Percentiles rank a stretch among this genome's conserved stretches.
These are phyloP conservation scores for Clavispora carvajalis DNA, from an alignment of 805 yeast species.

Conservation along the genomic window DNA sequence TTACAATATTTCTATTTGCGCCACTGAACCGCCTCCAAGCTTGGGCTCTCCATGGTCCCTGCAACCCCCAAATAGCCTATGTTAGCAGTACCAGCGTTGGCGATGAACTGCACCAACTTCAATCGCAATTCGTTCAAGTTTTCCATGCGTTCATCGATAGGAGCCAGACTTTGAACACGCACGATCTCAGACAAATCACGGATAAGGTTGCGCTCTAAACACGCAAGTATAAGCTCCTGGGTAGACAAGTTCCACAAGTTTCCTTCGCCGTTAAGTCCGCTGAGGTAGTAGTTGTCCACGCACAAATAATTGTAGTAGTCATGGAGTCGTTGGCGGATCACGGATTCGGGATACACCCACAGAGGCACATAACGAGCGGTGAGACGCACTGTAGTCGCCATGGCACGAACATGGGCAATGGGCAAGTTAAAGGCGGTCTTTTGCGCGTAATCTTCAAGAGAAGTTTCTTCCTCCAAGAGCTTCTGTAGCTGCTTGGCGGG, in stretches of 20 bases:
- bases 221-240: conserved; percentile 48
- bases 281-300: conserved; percentile 48
- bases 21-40: background rate
- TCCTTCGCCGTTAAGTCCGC: conserved; percentile 32
- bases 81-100: conserved; percentile 37
- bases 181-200: conserved; percentile 20
- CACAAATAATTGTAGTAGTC: conserved; percentile 38
- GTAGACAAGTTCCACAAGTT: conserved; percentile 42
- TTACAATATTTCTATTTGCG: background rate
- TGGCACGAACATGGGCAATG: conserved; percentile 27
- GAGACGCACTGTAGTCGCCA: conserved; percentile 34
- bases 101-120: conserved; percentile 35
- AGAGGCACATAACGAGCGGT: conserved; percentile 37
- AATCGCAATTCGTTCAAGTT: conserved; percentile 28
- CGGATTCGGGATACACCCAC: conserved; percentile 32
- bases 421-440: conserved; percentile 47
- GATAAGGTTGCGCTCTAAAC: conserved; percentile 54
- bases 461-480: conserved; percentile 1
- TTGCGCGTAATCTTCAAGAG: conserved; percentile 22
- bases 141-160: conserved; percentile 7
- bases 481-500: conserved; percentile 3
- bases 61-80: conserved; percentile 33
- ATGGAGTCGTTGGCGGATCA: conserved; percentile 32
- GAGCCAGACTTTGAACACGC: conserved; percentile 12
- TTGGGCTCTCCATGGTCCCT: conserved; percentile 13